These are phyloP conservation scores for Xylaria acuta DNA, from an alignment of 495 filamentous ascomycete genomes.

Conservation along the genomic window DNA sequence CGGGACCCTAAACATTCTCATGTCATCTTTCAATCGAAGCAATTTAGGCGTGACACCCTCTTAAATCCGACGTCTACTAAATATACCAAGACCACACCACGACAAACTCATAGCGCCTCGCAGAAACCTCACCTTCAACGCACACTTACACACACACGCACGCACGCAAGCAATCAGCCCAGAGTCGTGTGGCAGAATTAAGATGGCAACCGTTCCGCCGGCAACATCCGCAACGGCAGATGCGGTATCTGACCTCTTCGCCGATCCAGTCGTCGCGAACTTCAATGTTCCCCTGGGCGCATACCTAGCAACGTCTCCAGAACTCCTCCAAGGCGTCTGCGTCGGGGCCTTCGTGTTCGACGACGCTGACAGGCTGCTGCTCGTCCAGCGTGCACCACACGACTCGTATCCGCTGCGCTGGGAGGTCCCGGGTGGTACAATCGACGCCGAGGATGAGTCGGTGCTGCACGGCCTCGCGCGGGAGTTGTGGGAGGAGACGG, in stretches of 20 bases:
- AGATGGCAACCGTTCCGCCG: slow-evolving; percentile 17
- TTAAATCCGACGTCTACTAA: neutral
- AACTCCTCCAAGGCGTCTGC: slow-evolving; percentile 37
- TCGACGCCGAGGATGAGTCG: slow-evolving; percentile 55
- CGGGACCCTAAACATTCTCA: neutral
- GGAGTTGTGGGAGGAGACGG: slow-evolving; percentile 65
- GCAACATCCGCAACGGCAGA: neutral
- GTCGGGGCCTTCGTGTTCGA: slow-evolving; percentile 51
- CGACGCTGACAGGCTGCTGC: slow-evolving; percentile 43
- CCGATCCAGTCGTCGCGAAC: slow-evolving; percentile 30
- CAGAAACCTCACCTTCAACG: neutral
- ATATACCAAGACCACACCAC: neutral
- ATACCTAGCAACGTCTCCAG: slow-evolving; percentile 35
- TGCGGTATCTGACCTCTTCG: slow-evolving; percentile 38
- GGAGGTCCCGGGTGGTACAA: slow-evolving; percentile 64
- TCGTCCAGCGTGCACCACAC: slow-evolving; percentile 58
- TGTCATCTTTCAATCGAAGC: neutral
- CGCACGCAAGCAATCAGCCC: neutral
- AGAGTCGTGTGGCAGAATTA: neutral
- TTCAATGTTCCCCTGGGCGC: slow-evolving; percentile 35
- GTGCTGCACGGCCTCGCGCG: slow-evolving; percentile 55
- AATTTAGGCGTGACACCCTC: neutral
- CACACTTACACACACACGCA: neutral
- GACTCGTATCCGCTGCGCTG: slow-evolving; percentile 58
- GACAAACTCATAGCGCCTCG: too few relatives aligned